Evolutionary conservation across 306 rosid genomes (phyloP).

Genomic region (Glycine latifolia): DNA sequence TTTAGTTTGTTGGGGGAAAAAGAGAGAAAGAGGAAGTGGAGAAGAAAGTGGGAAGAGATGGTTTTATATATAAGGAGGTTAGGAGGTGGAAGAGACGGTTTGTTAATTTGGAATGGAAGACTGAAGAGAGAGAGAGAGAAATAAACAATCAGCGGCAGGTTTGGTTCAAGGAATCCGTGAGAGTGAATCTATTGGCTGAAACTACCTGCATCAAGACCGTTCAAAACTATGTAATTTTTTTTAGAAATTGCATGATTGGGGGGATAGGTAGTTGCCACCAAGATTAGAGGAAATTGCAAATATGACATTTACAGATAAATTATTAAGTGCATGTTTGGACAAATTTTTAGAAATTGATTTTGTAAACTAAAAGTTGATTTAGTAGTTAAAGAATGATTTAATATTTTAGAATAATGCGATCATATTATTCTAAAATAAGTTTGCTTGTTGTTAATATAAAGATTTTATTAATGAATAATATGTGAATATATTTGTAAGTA

Average conservation of each 20-base stretch:
- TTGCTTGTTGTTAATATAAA: too few relatives aligned
- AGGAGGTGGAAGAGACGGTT: neutral
- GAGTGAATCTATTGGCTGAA: slow-evolving; percentile 73
- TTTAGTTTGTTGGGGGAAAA: neutral
- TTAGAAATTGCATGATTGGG: neutral
- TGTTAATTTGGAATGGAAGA: neutral
- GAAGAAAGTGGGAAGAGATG: slow-evolving; percentile 15
- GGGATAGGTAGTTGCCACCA: neutral
- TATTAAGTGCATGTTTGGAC: too few relatives aligned
- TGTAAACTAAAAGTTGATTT: too few relatives aligned
- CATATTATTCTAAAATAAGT: too few relatives aligned
- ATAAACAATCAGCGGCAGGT: slow-evolving; percentile 53
- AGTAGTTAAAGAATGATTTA: too few relatives aligned
- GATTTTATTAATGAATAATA: too few relatives aligned
- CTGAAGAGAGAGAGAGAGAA: slow-evolving; percentile 1
- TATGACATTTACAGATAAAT: neutral
- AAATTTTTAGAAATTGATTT: too few relatives aligned
- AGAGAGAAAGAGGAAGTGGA: neutral
- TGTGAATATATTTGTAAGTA: too few relatives aligned
- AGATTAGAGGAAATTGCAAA: neutral
- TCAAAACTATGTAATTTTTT: neutral
- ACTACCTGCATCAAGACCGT: slow-evolving; percentile 55
- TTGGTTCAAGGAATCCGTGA: slow-evolving; percentile 54
- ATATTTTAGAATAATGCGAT: too few relatives aligned
- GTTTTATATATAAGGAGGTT: slow-evolving; percentile 38